Base-by-base conservation (phyloP, 2,329 filamentous ascomycete species). In the Dichotomopilus funicola region DNA sequence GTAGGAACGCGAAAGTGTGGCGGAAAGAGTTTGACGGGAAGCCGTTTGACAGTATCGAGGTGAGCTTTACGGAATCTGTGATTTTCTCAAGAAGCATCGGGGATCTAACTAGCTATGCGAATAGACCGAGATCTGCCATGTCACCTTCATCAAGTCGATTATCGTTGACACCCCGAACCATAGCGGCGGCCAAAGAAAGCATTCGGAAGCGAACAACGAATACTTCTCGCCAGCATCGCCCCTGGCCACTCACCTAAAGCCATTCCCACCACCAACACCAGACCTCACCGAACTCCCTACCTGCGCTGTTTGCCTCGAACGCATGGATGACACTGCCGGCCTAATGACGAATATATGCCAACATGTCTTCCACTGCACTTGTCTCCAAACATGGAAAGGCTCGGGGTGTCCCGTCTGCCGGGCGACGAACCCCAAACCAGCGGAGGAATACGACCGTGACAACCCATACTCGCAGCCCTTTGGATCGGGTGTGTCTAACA, bases 241-340 rank as follows among this genome's bases (percentile, higher is more conserved):
- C 6, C 55, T 71, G 67, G 60, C 75, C 69, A 76, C 65, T 62
- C 79, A 73, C 27, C 70, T 82, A 5, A 81, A 80, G 57, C 83
- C 82, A 0, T 82, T 84, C 51, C 81, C 82, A 4, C 85, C 77
- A 2, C 81, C 80, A 1, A 96, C 92, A 0, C 88, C 91, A 1
- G 87, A 89, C 49, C 78, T 97, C 1, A 80, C 96, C 53, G 94
- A 99, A 72, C 76, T 99, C 10, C 94, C 94, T 1, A 97, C 94
- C 1, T 99, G 94, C 62, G 91, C 94, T 0, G 94, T 99, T 8
- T 99, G 94, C 63, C 79, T 99, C 5, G 94, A 99, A 70, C 86
- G 92, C 48, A 99, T 99, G 94, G 94, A 99, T 66, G 92, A 97
- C 69, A 96, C 91, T 0, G 95, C 91, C 0, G 94, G 94, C 0